These are phyloP conservation scores for Centella asiatica DNA, from an alignment of 129 eudicot species.

Conservation along the genomic window DNA sequence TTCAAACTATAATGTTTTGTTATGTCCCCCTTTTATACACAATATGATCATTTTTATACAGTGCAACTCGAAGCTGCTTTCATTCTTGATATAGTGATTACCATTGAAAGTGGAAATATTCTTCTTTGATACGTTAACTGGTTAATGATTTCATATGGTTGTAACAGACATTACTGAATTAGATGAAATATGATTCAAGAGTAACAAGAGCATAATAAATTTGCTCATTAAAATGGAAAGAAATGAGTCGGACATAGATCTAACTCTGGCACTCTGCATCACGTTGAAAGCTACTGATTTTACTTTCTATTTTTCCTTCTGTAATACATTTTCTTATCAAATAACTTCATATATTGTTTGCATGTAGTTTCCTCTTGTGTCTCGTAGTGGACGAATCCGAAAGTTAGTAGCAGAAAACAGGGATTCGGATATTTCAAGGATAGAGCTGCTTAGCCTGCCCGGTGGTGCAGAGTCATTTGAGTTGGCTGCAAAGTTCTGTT, in stretches of 20 bases:
- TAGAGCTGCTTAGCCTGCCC: conserved; percentile 76
- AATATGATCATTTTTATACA: too few species aligned
- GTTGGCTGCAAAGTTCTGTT: conserved; percentile 95
- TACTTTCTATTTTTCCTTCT: background rate
- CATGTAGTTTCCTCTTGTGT: conserved; percentile 90
- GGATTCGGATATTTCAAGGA: conserved; percentile 56
- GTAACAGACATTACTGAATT: too few species aligned
- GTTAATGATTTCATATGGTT: too few species aligned
- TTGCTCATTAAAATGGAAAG: too few species aligned
- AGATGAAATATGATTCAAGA: too few species aligned
- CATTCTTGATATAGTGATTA: too few species aligned
- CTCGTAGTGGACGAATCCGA: conserved; percentile 79
- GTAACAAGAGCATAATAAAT: too few species aligned
- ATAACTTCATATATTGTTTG: background rate
- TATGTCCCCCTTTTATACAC: background rate
- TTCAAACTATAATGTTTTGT: too few species aligned
- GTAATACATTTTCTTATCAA: background rate
- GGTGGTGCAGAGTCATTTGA: conserved; percentile 88
- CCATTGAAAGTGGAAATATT: too few species aligned
- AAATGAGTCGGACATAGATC: too few species aligned
- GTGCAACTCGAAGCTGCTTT: too few species aligned
- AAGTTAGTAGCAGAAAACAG: conserved; percentile 66
- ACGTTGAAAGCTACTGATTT: background rate
- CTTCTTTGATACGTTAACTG: too few species aligned
- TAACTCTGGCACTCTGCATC: background rate